These are phyloP conservation scores for Rasamsonia emersonii DNA, from an alignment of 2,329 filamentous ascomycete genomes.

Conservation along the genomic window DNA sequence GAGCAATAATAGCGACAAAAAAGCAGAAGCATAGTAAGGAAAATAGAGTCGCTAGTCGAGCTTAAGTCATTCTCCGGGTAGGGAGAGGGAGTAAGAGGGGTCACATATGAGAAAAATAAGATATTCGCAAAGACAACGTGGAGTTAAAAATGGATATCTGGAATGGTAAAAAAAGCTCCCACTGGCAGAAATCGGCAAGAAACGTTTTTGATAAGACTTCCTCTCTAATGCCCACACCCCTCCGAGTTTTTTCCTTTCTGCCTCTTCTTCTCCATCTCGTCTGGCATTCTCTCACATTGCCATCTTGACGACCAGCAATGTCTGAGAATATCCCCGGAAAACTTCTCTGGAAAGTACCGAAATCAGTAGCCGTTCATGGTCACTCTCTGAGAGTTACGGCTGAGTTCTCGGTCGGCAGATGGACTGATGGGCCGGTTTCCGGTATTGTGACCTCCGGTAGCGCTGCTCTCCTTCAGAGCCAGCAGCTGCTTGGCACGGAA, in stretches of 20 bases:
- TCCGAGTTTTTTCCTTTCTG: too few relatives aligned
- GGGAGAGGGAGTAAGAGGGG: constrained; percentile 2
- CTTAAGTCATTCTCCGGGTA: too few relatives aligned
- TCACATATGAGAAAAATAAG: constrained; percentile 3
- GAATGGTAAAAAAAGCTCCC: constrained; percentile 7
- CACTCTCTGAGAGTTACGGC: constrained; percentile 93
- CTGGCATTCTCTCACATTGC: constrained; percentile 1
- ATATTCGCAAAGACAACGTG: constrained; percentile 4
- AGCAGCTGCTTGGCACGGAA: constrained; percentile 99
- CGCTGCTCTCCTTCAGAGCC: constrained; percentile 95
- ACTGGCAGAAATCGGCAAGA: constrained; percentile 5
- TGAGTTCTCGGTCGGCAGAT: constrained; percentile 86
- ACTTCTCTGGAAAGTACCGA: neutral
- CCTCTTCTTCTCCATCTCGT: too few relatives aligned
- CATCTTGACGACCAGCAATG: too few relatives aligned
- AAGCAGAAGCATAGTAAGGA: too few relatives aligned
- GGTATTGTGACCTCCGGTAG: constrained; percentile 57
- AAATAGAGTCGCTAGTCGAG: too few relatives aligned
- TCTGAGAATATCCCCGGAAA: too few relatives aligned
- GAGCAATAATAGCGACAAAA: too few relatives aligned
- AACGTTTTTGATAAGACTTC: too few relatives aligned
- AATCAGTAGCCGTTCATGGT: constrained; percentile 96
- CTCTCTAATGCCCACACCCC: too few relatives aligned
- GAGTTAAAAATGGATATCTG: constrained; percentile 12
- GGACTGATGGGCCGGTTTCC: constrained; percentile 87